A percentile compares a stretch with the other conserved stretches of the same genome.
Conservation (phyloP, 768 basidiomycete genomes). For the Rhizopogon sp. region DNA sequence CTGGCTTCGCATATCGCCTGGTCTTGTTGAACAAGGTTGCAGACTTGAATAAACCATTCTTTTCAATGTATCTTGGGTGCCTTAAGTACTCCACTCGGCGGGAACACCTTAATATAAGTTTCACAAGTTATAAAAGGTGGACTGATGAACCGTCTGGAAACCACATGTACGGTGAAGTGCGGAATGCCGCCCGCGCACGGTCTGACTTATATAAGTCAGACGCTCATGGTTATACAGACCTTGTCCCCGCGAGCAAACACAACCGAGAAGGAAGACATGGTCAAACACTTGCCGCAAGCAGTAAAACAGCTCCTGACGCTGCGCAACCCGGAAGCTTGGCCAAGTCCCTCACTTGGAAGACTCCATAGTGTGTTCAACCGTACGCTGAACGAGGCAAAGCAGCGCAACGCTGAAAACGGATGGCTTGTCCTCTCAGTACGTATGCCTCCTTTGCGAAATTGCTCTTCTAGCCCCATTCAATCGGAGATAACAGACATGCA, state of each 20-base stretch:
- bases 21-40: slow-evolving; percentile 21
- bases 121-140: too few relatives aligned
- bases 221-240: background rate
- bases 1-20: slow-evolving; percentile 16
- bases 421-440: slow-evolving; percentile 79
- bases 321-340: slow-evolving; percentile 56
- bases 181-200: background rate
- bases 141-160: too few relatives aligned
- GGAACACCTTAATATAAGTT: too few relatives aligned
- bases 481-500: slow-evolving; percentile 60
- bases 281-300: slow-evolving; percentile 50
- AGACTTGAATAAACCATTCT: background rate
- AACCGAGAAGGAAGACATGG: slow-evolving; percentile 15
- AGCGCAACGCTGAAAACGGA: slow-evolving; percentile 62
- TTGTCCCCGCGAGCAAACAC: too few relatives aligned
- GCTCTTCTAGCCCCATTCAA: slow-evolving; percentile 23
- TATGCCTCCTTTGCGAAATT: slow-evolving; percentile 10
- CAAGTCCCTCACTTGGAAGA: slow-evolving; percentile 48
- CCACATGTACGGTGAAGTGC: background rate
- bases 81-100: too few relatives aligned
- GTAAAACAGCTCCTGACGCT: slow-evolving; percentile 72
- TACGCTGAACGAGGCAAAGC: slow-evolving; percentile 63
- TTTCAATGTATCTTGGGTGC: too few relatives aligned
- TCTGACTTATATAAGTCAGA: background rate
- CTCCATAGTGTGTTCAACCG: slow-evolving; percentile 52